Evolutionary conservation across 2,329 filamentous ascomycete species (phyloP).

Genomic region (Fusarium sp.): DNA sequence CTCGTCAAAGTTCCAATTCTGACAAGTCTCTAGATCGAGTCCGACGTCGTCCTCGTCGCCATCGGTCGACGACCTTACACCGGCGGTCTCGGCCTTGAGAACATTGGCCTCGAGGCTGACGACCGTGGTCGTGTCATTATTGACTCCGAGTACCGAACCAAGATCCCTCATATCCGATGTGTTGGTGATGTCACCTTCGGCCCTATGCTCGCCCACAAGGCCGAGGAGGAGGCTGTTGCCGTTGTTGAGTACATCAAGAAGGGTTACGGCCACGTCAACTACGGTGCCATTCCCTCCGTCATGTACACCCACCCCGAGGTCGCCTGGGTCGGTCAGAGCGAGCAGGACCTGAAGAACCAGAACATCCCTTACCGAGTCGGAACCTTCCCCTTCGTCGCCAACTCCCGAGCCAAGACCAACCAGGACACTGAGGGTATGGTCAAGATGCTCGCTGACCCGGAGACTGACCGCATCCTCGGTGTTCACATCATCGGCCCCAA

Average conservation of each 20-base stretch:
- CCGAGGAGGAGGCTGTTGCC: slow-evolving; percentile 96
- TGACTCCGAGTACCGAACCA: slow-evolving; percentile 98
- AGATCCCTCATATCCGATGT: slow-evolving; percentile 95
- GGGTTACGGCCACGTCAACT: slow-evolving; percentile 98
- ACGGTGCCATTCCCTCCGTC: slow-evolving; percentile 95
- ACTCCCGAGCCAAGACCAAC: slow-evolving; percentile 99
- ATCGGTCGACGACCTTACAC: slow-evolving; percentile 98
- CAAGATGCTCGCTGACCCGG: slow-evolving; percentile 95
- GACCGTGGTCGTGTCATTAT: slow-evolving; percentile 96
- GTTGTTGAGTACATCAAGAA: slow-evolving; percentile 98
- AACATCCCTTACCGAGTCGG: slow-evolving; percentile 94
- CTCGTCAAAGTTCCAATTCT: slow-evolving; percentile 32
- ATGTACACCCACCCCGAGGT: slow-evolving; percentile 99
- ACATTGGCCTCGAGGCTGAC: slow-evolving; percentile 90
- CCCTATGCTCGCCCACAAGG: slow-evolving; percentile 99
- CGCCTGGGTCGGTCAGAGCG: slow-evolving; percentile 97
- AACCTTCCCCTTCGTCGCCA: slow-evolving; percentile 96
- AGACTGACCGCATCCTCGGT: slow-evolving; percentile 95
- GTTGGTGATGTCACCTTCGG: slow-evolving; percentile 97
- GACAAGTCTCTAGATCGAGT: slow-evolving; percentile 76
- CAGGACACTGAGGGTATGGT: slow-evolving; percentile 95
- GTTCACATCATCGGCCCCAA: slow-evolving; percentile 97
- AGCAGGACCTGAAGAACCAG: slow-evolving; percentile 92
- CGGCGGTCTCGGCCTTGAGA: slow-evolving; percentile 89
- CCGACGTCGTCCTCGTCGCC: slow-evolving; percentile 94